Base-by-base conservation (phyloP, 176 grass and related monocot species). In the Bothriochloa decipiens region DNA sequence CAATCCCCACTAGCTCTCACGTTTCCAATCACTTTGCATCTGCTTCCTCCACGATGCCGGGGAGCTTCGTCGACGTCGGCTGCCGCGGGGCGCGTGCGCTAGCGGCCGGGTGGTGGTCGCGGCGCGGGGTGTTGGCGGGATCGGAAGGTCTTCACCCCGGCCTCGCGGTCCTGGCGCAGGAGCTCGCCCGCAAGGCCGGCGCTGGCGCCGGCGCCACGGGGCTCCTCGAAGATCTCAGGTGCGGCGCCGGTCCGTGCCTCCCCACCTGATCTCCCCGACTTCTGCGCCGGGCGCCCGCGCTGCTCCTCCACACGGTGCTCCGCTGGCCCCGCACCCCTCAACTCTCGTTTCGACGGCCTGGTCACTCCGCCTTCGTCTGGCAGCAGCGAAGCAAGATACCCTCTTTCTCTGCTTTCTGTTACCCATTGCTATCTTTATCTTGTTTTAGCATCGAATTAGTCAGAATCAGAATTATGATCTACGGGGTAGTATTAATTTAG, bases 201-300 rank as follows among this genome's bases (percentile, higher is more conserved):
- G 17, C 9, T 1, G 41, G 5, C 52, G 42, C 9, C 18, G 52
- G 52, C 18, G 4, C 13, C 23, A 7, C 11, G 52, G 53, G 11
- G 53, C 26, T 84, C 12, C 82, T 8, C 8, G 22, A 71, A 37
- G 72, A 76, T 65, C 58, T 75, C 22, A 22, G 3, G 1, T 83
- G 70, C 70, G 42, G 27, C 27, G 58, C 57, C 57, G 70, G 53
- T 12, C 81, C 68, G 25, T 39, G 25, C 15, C 36, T 46, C 27
- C 11, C 18, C 6, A 25, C 18, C 82, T 83, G 82, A 74, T 33
- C 14, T 63, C 37, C 25, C n/a, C 67, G 9, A 11, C 25, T 12
- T 5, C 4, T 2, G n/a, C 23, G 23, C 25, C 23, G 61, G 25
- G 11, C 25, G 62, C 62, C 25, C 1, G 11, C 12, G 62, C 11